Evolutionary conservation across 83 land plant species (phyloP), one percentile per base, ranked within the genome.

Genomic region (Larix sibirica): DNA sequence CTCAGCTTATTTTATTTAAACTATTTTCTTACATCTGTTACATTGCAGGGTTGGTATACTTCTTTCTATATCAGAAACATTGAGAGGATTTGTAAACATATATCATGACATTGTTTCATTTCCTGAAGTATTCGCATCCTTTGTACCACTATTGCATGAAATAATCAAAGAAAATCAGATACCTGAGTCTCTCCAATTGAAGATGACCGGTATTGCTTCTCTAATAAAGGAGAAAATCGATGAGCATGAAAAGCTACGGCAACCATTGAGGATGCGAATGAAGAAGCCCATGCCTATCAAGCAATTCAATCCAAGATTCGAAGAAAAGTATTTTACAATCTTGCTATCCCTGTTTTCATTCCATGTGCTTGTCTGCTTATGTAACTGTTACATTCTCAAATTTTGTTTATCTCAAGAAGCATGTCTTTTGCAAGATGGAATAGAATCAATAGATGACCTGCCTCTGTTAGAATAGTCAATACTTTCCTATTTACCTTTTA

Each of bases 231-330:
- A 74, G 44, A 92, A 89, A 88, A 70, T 80, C 24, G 69, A 87
- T 61, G 94, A 96, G 79, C 86, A 81, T 79, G 83, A 90, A 13
- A 83, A 38, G 77, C 59, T 85, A 62, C 94, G 99, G 24, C 93
- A 87, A 69, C 98, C 97, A 31, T 91, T 97, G 61, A 91, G 89
- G 78, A 92, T 97, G 97, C 81, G 92, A 68, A 85, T 91, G 81
- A 82, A 90, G 82, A 95, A 93, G 87, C 93, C 96, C 73, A 85
- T 77, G 42, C 96, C 98, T 10, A 92, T 97, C 83, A 94, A 91
- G 83, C 84, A 87, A 61, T 85, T 92, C 47, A 94, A 90, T 80
- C 98, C 98, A 1, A 94, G 92, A 82, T 97, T 94, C 83, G 99
- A 95, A 82, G 99, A 97, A 77, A 91, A 94, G 99, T 97, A 96